Evolutionary conservation across 73 alveolate genomes (phyloP), one percentile per base, ranked within the genome.

Genomic region (Paramecium sexaurelia): DNA sequence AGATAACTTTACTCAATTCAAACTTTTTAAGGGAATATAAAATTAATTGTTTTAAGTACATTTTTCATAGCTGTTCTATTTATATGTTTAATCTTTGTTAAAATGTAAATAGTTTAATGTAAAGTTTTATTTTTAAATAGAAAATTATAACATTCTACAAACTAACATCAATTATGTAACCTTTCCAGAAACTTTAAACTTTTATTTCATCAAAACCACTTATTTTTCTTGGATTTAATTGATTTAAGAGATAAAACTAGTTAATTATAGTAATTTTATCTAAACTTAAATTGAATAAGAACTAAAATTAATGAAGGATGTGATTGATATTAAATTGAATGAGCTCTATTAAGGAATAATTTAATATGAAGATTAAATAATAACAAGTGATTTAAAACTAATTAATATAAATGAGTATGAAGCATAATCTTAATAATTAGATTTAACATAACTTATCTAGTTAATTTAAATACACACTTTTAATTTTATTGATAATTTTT

Each of bases 131-230:
- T 22, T 22, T 10, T 2, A 61, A 3, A 26, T 61, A 61, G 83
- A 61, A 61, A 61, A 78, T 78, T 78, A 78, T 15, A 33, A 78
- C 41, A 32, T 41, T 6, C 32, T 78, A n/a, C 29, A 78, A 45
- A 78, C 68, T 9, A 78, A 78, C 13, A 78, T 78, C 15, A 78
- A 78, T 78, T 78, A 39, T 41, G 90, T 78, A 9, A 78, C 90
- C 0, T 78, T 29, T 78, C 90, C 90, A 13, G 90, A 78, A 78
- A 41, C 90, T 9, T 22, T 78, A 22, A 78, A 78, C 19, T 78
- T 41, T 43, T 78, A 78, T 29, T 78, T 78, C 22, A 7, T 78
- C 19, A 78, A 78, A 41, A 24, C 73, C 6, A 22, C 61, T 1
- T 29, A 29, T 13, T 19, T 78, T 37, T 19, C 75, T 10, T 78